A percentile compares a stretch with the other conserved stretches of the same genome.
Conservation (phyloP, 768 basidiomycete species). For the Mrakia blollopis region DNA sequence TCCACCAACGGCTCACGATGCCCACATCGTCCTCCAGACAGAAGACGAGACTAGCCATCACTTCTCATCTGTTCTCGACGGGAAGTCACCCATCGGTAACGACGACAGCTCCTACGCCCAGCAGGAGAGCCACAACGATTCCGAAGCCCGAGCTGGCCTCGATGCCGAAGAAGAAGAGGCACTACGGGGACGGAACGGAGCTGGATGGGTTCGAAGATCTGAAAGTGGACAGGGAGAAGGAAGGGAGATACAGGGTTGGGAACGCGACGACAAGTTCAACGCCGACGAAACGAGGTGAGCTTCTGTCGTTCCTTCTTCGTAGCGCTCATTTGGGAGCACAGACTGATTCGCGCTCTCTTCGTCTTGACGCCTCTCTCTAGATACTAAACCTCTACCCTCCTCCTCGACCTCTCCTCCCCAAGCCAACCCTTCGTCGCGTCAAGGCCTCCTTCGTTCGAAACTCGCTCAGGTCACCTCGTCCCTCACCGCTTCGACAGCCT, state of each 20-base stretch:
- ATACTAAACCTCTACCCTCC: background rate
- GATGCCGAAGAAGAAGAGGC: slow-evolving; percentile 33
- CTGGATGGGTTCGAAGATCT: slow-evolving; percentile 83
- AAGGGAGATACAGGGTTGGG: slow-evolving; percentile 21
- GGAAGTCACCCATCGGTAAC: background rate
- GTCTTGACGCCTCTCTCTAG: background rate
- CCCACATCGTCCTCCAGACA: slow-evolving; percentile 24
- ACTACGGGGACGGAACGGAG: slow-evolving; percentile 64
- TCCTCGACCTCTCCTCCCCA: background rate
- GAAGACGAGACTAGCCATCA: slow-evolving; percentile 17
- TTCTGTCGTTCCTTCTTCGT: background rate
- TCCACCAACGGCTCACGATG: slow-evolving; percentile 28
- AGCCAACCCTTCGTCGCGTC: background rate
- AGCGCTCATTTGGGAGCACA: background rate
- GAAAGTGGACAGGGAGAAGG: slow-evolving; percentile 77
- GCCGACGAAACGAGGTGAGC: background rate
- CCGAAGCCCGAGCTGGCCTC: slow-evolving; percentile 29
- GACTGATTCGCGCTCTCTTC: background rate
- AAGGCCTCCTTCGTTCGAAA: background rate
- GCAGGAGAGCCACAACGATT: background rate
- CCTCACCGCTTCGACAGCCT: slow-evolving; percentile 12
- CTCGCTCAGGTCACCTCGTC: background rate
- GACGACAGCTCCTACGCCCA: background rate
- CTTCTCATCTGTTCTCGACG: slow-evolving; percentile 2
- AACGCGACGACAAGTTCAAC: background rate